Evolutionary conservation across 1,139 yeast genomes (phyloP).

Genomic region (Kodamaea sp.): DNA sequence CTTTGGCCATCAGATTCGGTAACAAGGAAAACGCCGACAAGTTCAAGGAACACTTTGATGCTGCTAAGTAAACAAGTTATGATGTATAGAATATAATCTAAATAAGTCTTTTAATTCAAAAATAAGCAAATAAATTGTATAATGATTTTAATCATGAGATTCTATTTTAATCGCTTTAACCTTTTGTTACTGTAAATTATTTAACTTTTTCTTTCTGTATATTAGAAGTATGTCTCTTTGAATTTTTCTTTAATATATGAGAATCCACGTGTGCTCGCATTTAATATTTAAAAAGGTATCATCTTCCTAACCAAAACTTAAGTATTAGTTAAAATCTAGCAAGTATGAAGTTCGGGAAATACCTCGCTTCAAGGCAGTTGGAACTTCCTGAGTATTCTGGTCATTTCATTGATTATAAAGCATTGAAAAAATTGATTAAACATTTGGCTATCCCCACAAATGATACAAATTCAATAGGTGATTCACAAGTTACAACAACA

Average conservation of each 20-base stretch:
- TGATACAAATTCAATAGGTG: conserved; percentile 6
- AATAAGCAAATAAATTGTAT: too few relatives aligned
- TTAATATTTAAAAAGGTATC: background rate
- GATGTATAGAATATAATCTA: too few relatives aligned
- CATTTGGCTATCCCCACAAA: conserved; percentile 51
- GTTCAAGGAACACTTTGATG: conserved; percentile 88
- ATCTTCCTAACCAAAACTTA: background rate
- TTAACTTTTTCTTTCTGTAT: too few relatives aligned
- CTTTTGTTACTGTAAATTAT: too few relatives aligned
- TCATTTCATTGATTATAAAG: conserved; percentile 91
- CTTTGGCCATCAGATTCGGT: conserved; percentile 96
- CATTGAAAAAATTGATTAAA: conserved; percentile 76
- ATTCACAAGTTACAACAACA: conserved; percentile 14
- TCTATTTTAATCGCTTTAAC: too few relatives aligned
- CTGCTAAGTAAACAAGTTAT: conserved; percentile 3
- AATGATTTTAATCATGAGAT: too few relatives aligned
- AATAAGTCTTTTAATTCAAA: too few relatives aligned
- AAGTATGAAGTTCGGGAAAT: conserved; percentile 86
- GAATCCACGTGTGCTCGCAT: conserved; percentile 6
- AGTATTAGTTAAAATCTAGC: background rate
- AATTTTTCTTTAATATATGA: background rate
- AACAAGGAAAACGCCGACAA: conserved; percentile 95
- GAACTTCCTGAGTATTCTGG: conserved; percentile 94
- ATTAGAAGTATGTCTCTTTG: background rate
- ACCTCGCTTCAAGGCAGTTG: conserved; percentile 87